Base-by-base conservation (phyloP, 2,329 filamentous ascomycete species). In the Kalmusia sp. region DNA sequence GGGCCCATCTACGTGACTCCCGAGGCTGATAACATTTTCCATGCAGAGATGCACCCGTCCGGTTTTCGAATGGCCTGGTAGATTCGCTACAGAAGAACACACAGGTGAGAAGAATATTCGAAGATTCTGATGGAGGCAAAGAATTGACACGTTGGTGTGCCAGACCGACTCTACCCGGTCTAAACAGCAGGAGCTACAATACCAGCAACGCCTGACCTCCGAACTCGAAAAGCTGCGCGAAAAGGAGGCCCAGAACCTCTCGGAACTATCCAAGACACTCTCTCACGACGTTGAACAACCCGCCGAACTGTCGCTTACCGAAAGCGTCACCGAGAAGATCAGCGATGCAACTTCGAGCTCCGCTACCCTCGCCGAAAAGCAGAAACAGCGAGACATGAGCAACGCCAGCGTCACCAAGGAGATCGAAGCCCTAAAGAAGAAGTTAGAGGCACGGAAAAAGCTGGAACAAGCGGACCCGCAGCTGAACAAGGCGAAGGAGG, bases 161-260 rank as follows among this genome's bases (percentile, higher is more conserved):
- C 72, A 98, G 93, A 93, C 90, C 77, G 93, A 98, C 79, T 87
- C 88, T 55, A 93, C 92, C 61, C 92, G 93, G 72, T 84, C 89
- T 68, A 91, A 91, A 78, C 82, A 88, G 70, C 80, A 92, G 75
- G 93, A 98, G 79, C 86, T 95, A 59, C 89, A 93, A 68, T 88
- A 96, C 75, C 93, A 97, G 80, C 80, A 86, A 72, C 93, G 93
- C 76, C 91, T 97, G 56, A 86, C 89, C 68, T 83, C 87, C 67
- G 93, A 97, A 79, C 91, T 98, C 62, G 87, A 89, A 76, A 88
- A 87, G 65, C 86, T 96, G 60, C 87, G 88, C 72, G 82, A 86
- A 59, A 80, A 87, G 65, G 89, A 93, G 73, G 78, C 85, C 60
- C 82, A 87, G 44, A 85, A 87, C 54, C 87, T 96, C 59, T 81